Base-by-base conservation (phyloP, 2,329 filamentous ascomycete genomes). In the Talaromyces sp. region DNA sequence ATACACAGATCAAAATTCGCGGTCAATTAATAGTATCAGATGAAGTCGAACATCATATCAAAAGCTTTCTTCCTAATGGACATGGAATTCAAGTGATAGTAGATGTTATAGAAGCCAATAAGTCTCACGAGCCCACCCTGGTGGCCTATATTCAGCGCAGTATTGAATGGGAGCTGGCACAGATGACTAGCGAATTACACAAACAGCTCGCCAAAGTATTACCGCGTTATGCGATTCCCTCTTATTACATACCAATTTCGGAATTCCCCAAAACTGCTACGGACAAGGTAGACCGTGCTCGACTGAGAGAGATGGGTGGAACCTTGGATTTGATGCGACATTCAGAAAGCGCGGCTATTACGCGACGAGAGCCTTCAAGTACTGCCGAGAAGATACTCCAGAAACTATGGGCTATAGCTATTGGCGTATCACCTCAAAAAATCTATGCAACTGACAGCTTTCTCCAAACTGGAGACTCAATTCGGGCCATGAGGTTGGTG, bases 401-500 rank as follows among this genome's bases (percentile, higher is more conserved):
- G 27, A 45, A 39, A 8, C 16, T 63, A 35, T 63, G 60, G 60
- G 60, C 64, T 14, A n/a, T 16, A n/a, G 64, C 50, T 45, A 72
- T 86, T 35, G 72, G 69, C 0, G 70, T 82, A 1, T 66, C 73
- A 1, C 76, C 82, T 62, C 76, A 43, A 8, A 43, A 63, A 11
- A 70, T 74, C 52, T 68, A 64, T n/a, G 39, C 66, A 3, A 68
- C 70, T 61, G 68, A 69, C 45, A 72, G 66, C 57, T 75, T 75
- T 66, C 73, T 74, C 39, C 66, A 68, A 39, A 65, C 74, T 13
- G 74, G 73, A 7, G 72, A 75, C 63, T 74, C 71, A 4, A 67
- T 75, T 61, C 64, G 62, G 24, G 73, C 72, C 19, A 75, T 75
- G 68, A 68, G 69, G 66, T 65, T 74, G 45, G 72, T 72, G 8